These are phyloP conservation scores for Solanum pimpinellifolium DNA, from an alignment of 257 asterid genomes.

Conservation along the genomic window DNA sequence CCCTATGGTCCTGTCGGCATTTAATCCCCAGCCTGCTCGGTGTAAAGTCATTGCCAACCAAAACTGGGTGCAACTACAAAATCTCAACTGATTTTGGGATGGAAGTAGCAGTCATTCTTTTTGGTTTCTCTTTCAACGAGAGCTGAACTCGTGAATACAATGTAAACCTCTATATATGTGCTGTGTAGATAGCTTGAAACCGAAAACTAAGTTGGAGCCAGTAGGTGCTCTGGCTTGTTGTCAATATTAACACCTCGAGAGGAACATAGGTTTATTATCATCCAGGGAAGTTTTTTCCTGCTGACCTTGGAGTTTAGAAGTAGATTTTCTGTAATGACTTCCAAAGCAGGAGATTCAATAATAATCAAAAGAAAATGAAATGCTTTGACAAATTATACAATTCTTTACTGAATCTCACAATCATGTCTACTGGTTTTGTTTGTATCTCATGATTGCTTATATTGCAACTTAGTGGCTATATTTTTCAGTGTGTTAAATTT, in stretches of 20 bases:
- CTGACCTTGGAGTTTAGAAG: slow-evolving; percentile 13
- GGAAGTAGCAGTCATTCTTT: slow-evolving; percentile 1
- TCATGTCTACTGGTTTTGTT: not conserved
- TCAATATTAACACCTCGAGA: not conserved
- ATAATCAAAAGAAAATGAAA: not conserved
- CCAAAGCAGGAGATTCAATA: not conserved
- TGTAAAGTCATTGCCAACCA: not conserved
- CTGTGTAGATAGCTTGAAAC: slow-evolving; percentile 9
- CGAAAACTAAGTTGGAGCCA: slow-evolving; percentile 7
- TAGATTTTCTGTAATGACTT: slow-evolving; percentile 10
- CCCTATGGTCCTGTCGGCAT: slow-evolving; percentile 14
- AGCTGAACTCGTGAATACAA: not conserved
- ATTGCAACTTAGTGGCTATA: not conserved
- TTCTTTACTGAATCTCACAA: not conserved
- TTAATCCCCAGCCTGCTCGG: slow-evolving; percentile 3
- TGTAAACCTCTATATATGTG: not conserved
- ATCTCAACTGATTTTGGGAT: not conserved
- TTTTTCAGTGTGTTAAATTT: not conserved
- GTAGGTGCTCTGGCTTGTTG: not conserved
- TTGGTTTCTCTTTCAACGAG: not conserved
- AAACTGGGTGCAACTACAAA: not conserved
- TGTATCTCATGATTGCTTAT: not conserved
- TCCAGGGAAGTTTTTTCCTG: not conserved
- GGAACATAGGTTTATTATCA: not conserved
- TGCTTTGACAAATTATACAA: not conserved